phyloP scores from a whole-genome alignment of 345 rosid species.

The Syzygium aromaticum region DNA sequence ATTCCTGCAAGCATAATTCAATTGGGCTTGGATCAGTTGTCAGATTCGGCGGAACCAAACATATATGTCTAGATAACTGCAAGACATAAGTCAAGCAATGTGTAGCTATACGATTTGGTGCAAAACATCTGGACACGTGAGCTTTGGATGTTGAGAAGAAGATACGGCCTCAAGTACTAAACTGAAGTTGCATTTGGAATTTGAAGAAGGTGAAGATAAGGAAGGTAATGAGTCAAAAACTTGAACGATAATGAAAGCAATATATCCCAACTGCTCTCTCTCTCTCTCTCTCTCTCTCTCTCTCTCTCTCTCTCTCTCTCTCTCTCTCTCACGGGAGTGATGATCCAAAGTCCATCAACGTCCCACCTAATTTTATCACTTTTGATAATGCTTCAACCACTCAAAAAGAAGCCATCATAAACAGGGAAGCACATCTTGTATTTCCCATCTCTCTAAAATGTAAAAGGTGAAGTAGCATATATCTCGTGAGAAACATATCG shows the following conservation, averaged over 20 bases:
- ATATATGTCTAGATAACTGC: background rate
- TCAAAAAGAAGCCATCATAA: background rate
- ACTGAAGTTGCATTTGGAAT: background rate
- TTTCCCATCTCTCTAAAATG: background rate
- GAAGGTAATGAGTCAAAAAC: background rate
- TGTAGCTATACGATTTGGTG: too few relatives aligned
- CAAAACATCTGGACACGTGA: too few relatives aligned
- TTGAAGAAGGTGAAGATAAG: background rate
- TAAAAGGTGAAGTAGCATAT: background rate
- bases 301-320: background rate
- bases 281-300: background rate
- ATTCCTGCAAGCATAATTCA: background rate
- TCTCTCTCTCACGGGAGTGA: background rate
- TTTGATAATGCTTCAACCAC: constrained; percentile 5
- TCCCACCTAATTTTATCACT: background rate
- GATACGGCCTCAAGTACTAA: background rate
- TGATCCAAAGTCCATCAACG: background rate
- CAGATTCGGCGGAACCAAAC: background rate
- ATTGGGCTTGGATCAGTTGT: background rate
- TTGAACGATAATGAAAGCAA: background rate
- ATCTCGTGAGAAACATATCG: background rate
- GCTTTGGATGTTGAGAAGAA: background rate
- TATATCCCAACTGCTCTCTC: background rate
- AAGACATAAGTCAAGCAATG: background rate
- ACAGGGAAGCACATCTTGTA: background rate